Conservation (phyloP, 805 yeast genomes). For the Myxozyma vanderwaltii region DNA sequence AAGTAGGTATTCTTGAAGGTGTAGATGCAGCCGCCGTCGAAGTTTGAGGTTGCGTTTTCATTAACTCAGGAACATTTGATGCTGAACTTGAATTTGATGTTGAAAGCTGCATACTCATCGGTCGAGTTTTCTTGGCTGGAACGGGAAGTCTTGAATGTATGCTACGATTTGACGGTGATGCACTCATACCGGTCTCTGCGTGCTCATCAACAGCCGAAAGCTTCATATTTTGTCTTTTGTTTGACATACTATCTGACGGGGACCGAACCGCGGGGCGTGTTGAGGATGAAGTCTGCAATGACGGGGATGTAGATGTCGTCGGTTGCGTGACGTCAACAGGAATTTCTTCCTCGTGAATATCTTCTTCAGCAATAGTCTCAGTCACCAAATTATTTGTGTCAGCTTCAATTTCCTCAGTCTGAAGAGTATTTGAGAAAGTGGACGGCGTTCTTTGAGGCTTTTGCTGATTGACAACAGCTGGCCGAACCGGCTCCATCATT, state of each 20-base stretch:
- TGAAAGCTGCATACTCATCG: conserved; percentile 14
- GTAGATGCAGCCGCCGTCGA: background rate
- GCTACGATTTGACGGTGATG: background rate
- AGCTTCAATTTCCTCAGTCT: background rate
- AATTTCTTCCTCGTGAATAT: too few species aligned
- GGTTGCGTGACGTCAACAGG: background rate
- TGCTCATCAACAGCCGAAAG: background rate
- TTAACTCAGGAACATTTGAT: background rate
- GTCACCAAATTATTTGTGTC: background rate
- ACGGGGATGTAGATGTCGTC: background rate
- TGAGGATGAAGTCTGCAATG: too few species aligned
- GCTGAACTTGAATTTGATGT: background rate
- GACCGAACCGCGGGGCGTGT: background rate
- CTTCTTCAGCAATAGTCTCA: background rate
- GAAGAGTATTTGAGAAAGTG: background rate
- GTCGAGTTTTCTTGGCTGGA: conserved; percentile 16
- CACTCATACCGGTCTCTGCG: background rate
- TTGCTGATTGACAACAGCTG: conserved; percentile 11
- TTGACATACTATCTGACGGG: background rate
- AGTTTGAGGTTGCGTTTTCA: background rate
- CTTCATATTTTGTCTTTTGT: background rate
- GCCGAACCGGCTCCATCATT: conserved; percentile 17
- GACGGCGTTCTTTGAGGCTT: background rate
- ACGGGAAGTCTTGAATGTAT: conserved; percentile 18
- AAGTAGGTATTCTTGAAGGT: background rate